These are phyloP conservation scores for Penicillium malachiteum DNA, from an alignment of 495 filamentous ascomycete species.

Conservation along the genomic window DNA sequence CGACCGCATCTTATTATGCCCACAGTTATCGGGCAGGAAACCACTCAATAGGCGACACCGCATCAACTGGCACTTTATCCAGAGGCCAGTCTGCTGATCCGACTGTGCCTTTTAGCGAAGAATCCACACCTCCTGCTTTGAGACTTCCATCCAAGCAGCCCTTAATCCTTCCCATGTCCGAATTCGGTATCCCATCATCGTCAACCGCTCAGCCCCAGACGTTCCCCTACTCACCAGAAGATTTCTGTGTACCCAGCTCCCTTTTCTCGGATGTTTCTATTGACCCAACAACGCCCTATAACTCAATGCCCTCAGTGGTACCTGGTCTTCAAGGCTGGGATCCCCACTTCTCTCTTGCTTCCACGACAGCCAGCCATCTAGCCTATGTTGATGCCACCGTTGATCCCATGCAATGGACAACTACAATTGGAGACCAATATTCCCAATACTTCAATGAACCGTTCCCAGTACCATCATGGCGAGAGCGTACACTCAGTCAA, in stretches of 20 bases:
- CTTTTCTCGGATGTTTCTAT: conserved; percentile 34
- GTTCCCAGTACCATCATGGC: conserved; percentile 42
- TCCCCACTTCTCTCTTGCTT: conserved; percentile 43
- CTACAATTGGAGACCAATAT: conserved; percentile 46
- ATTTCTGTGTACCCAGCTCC: conserved; percentile 19
- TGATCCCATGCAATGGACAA: conserved; percentile 43
- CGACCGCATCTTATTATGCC: conserved; percentile 36
- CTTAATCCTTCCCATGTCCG: conserved; percentile 17
- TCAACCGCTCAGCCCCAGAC: conserved; percentile 5
- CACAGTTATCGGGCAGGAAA: conserved; percentile 30
- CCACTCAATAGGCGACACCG: conserved; percentile 32
- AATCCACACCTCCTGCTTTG: conserved; percentile 24
- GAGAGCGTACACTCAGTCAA: conserved; percentile 64
- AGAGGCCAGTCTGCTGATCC: conserved; percentile 42
- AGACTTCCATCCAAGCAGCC: conserved; percentile 21
- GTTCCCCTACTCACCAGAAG: conserved; percentile 23
- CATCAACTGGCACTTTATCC: conserved; percentile 35
- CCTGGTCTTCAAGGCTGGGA: conserved; percentile 51
- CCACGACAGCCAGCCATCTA: conserved; percentile 40
- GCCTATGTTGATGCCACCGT: conserved; percentile 39
- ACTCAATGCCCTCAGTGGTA: conserved; percentile 43
- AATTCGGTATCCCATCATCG: conserved; percentile 20
- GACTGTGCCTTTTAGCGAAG: conserved; percentile 22
- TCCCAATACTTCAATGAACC: conserved; percentile 51
- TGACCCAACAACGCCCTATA: conserved; percentile 45